phyloP scores from a whole-genome alignment of 495 filamentous ascomycete genomes.

The Penicillium waksmanii region DNA sequence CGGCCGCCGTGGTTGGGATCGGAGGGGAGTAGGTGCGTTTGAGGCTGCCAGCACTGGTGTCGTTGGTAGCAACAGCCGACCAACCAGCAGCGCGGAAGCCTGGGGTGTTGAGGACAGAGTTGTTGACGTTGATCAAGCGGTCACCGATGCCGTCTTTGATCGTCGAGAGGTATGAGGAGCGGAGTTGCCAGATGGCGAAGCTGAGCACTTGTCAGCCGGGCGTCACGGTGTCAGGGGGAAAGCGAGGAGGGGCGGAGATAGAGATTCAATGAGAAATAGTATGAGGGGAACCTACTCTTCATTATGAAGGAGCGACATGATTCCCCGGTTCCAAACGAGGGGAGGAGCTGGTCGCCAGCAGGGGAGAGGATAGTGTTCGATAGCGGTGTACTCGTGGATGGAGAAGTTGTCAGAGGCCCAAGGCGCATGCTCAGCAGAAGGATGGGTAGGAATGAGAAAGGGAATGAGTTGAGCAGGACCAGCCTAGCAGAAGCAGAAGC shows the following conservation, averaged over 20 bases:
- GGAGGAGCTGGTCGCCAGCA: slow-evolving; percentile 3
- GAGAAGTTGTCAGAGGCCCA: slow-evolving; percentile 8
- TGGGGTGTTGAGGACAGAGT: slow-evolving; percentile 86
- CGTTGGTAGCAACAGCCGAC: slow-evolving; percentile 65
- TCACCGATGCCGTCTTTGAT: slow-evolving; percentile 97
- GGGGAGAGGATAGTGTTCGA: not conserved
- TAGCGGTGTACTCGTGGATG: slow-evolving; percentile 2
- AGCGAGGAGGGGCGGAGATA: not conserved
- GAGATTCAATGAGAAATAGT: not conserved
- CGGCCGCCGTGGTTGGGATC: slow-evolving; percentile 75
- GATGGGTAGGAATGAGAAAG: slow-evolving; percentile 10
- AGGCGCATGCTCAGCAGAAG: slow-evolving; percentile 24
- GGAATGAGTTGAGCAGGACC: slow-evolving; percentile 37
- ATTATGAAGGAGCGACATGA: slow-evolving; percentile 93
- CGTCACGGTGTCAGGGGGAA: slow-evolving; percentile 1
- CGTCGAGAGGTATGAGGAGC: slow-evolving; percentile 84
- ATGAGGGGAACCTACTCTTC: slow-evolving; percentile 74
- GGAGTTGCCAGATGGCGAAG: slow-evolving; percentile 90
- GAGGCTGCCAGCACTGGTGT: slow-evolving; percentile 58
- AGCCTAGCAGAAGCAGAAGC: slow-evolving; percentile 32
- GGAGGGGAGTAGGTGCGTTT: slow-evolving; percentile 95
- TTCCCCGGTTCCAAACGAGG: slow-evolving; percentile 11
- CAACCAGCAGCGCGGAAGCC: slow-evolving; percentile 95
- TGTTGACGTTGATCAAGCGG: slow-evolving; percentile 89
- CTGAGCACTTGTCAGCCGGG: slow-evolving; percentile 48